Percentiles rank a stretch among this genome's conserved stretches.
These are phyloP conservation scores for Liquidambar formosana DNA, from an alignment of 164 flowering plant species.

Conservation along the genomic window DNA sequence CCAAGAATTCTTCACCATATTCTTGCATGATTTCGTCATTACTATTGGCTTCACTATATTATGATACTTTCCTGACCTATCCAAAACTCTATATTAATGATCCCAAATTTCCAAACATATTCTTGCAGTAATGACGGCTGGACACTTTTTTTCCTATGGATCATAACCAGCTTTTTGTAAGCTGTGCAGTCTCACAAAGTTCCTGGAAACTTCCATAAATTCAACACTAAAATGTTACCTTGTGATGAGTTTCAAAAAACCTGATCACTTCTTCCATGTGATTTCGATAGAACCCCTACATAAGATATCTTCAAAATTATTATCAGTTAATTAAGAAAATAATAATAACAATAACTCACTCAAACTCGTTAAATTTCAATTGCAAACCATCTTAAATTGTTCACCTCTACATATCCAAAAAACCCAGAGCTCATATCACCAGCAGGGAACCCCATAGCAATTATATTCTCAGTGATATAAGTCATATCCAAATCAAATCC, in stretches of 20 bases:
- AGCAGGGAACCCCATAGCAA: slow-evolving; percentile 99
- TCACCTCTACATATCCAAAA: slow-evolving; percentile 92
- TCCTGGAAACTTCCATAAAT: no score
- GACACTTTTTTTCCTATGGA: background rate
- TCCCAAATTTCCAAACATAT: background rate
- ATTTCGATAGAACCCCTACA: slow-evolving; percentile 93
- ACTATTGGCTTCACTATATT: background rate
- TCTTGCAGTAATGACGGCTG: no score
- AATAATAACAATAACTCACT: background rate
- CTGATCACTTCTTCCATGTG: slow-evolving; percentile 99
- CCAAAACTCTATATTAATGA: background rate
- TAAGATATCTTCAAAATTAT: slow-evolving; percentile 9
- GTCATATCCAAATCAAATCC: slow-evolving; percentile 99
- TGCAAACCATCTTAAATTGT: background rate
- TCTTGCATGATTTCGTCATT: background rate
- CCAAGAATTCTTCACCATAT: background rate
- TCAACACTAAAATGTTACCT: slow-evolving; percentile 46
- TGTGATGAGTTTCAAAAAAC: slow-evolving; percentile 93
- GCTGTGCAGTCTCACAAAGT: background rate
- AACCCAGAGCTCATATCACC: slow-evolving; percentile 97
- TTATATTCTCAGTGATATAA: slow-evolving; percentile 92
- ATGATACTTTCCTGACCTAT: background rate
- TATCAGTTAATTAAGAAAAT: no score
- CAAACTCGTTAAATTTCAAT: background rate
- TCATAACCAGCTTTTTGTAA: background rate